phyloP scores from a whole-genome alignment of 768 basidiomycete species.

The Phanerodontia chrysosporium region DNA sequence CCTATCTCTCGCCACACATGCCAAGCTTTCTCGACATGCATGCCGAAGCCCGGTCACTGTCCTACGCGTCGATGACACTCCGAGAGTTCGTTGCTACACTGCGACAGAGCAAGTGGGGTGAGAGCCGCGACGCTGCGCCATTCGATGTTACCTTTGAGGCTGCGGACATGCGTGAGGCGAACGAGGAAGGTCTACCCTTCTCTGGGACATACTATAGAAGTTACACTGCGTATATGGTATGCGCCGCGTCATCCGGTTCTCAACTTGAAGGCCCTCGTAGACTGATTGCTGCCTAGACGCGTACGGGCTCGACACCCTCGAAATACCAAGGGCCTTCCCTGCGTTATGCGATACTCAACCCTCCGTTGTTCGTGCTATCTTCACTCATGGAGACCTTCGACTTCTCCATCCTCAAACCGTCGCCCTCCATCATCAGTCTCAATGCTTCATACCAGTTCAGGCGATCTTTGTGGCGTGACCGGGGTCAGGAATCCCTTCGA shows the following conservation, averaged over 20 bases:
- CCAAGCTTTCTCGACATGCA: slow-evolving; percentile 37
- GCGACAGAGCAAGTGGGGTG: slow-evolving; percentile 47
- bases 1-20: slow-evolving; percentile 41
- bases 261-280: no score
- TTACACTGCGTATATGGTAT: slow-evolving; percentile 36
- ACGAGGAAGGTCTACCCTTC: slow-evolving; percentile 33
- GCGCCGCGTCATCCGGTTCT: background rate
- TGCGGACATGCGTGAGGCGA: slow-evolving; percentile 37
- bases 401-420: slow-evolving; percentile 31
- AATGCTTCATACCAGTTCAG: background rate
- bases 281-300: background rate
- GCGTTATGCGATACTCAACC: background rate
- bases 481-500: slow-evolving; percentile 28
- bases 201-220: slow-evolving; percentile 40
- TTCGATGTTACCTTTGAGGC: slow-evolving; percentile 46
- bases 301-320: background rate
- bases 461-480: background rate
- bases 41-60: slow-evolving; percentile 38
- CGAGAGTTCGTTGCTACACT: slow-evolving; percentile 32
- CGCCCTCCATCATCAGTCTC: slow-evolving; percentile 23
- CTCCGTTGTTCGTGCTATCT: slow-evolving; percentile 27
- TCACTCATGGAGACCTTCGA: slow-evolving; percentile 34
- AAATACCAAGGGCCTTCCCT: background rate
- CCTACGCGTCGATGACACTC: slow-evolving; percentile 35
- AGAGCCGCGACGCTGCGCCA: slow-evolving; percentile 40